Evolutionary conservation across 1,284 basidiomycete species (phyloP).

Genomic region (Apiotrichum porosum): DNA sequence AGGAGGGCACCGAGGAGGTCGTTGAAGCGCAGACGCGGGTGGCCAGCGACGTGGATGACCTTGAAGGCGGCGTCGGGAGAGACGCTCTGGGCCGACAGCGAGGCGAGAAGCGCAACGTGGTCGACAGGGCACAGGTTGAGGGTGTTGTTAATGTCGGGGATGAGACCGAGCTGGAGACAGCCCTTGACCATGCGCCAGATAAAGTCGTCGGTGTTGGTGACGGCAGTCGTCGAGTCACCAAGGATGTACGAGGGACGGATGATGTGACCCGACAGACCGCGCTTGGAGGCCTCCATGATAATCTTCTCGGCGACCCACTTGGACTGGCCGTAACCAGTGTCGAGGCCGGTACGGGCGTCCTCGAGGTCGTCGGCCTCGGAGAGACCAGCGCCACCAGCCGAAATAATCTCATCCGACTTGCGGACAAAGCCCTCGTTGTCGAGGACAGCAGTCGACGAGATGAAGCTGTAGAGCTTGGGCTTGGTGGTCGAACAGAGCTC

Average conservation of each 20-base stretch:
- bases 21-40: constrained; percentile 87
- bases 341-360: constrained; percentile 68
- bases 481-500: constrained; percentile 69
- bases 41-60: constrained; percentile 84
- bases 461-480: constrained; percentile 80
- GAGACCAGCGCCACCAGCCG: constrained; percentile 60
- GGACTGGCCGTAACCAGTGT: constrained; percentile 92
- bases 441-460: constrained; percentile 90
- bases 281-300: constrained; percentile 79
- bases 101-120: constrained; percentile 81
- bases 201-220: constrained; percentile 99
- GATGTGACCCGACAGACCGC: constrained; percentile 83
- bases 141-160: constrained; percentile 97
- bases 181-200: constrained; percentile 98
- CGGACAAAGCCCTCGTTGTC: constrained; percentile 87
- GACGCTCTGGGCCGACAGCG: constrained; percentile 62
- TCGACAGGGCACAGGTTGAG: constrained; percentile 99
- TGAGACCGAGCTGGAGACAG: constrained; percentile 88
- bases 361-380: constrained; percentile 89
- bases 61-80: constrained; percentile 51
- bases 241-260: constrained; percentile 94
- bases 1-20: constrained; percentile 70
- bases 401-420: constrained; percentile 67
- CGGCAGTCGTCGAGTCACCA: constrained; percentile 81
- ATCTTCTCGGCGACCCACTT: constrained; percentile 99